Evolutionary conservation across 768 basidiomycete species (phyloP).

Genomic region (Pleurotus ostreatus): DNA sequence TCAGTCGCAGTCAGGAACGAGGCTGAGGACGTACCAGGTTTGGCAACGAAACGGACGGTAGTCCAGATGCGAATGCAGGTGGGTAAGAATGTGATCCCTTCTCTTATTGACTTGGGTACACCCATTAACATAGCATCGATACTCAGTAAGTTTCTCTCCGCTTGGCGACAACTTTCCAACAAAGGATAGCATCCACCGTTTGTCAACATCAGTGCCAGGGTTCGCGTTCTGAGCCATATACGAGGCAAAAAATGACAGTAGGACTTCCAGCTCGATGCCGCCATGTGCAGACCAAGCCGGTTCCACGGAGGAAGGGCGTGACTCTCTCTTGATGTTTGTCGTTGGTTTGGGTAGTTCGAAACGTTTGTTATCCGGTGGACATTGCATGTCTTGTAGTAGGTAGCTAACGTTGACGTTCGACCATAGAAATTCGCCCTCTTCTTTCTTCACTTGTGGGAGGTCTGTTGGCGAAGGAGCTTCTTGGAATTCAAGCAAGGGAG

Average conservation of each 20-base stretch:
- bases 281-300: slow-evolving; percentile 63
- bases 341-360: neutral
- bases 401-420: no score
- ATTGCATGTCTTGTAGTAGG: no score
- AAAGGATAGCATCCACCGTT: slow-evolving; percentile 61
- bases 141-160: slow-evolving; percentile 57
- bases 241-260: slow-evolving; percentile 50
- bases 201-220: slow-evolving; percentile 57
- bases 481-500: no score
- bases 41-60: slow-evolving; percentile 62
- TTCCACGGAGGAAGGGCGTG: slow-evolving; percentile 14
- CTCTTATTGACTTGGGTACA: slow-evolving; percentile 69
- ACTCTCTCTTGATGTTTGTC: neutral
- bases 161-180: slow-evolving; percentile 59
- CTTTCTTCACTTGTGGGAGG: no score
- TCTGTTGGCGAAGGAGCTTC: no score
- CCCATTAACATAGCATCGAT: slow-evolving; percentile 63
- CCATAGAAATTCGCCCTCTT: no score
- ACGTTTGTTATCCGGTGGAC: no score
- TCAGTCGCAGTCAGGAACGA: neutral
- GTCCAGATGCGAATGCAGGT: slow-evolving; percentile 69
- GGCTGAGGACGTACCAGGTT: no score
- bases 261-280: slow-evolving; percentile 51
- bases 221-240: slow-evolving; percentile 42
- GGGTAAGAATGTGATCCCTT: slow-evolving; percentile 70